phyloP scores from a whole-genome alignment of 768 basidiomycete genomes.

The Rubroboletus satanas region DNA sequence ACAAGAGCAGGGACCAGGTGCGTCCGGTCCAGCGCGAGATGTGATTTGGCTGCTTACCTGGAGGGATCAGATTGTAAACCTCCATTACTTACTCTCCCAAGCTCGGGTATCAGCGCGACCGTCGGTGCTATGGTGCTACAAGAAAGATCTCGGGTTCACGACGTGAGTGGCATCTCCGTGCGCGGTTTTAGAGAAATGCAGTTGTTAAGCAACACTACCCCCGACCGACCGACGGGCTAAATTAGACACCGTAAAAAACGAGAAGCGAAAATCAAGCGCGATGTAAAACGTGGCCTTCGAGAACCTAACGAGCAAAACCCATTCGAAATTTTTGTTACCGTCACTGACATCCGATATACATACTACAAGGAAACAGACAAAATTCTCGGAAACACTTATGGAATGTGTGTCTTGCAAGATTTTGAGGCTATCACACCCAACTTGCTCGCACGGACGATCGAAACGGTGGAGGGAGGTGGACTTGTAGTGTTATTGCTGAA shows the following conservation, averaged over 20 bases:
- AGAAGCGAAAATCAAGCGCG: constrained; percentile 94
- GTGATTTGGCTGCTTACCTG: not conserved
- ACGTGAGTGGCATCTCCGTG: constrained; percentile 48
- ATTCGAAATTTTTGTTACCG: constrained; percentile 96
- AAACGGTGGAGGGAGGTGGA: constrained; percentile 96
- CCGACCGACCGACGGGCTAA: not conserved
- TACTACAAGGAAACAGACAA: constrained; percentile 98
- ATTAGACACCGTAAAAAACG: constrained; percentile 91
- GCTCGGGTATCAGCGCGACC: constrained; percentile 84
- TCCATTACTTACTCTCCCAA: constrained; percentile 93
- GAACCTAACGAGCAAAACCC: constrained; percentile 95
- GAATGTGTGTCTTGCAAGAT: constrained; percentile 95
- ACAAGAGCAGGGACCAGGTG: constrained; percentile 89
- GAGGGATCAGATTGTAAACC: constrained; percentile 71
- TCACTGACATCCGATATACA: constrained; percentile 99
- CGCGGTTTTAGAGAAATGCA: not conserved
- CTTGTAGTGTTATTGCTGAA: constrained; percentile 85
- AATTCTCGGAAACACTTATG: constrained; percentile 95
- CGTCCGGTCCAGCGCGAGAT: constrained; percentile 15
- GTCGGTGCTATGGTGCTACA: constrained; percentile 97
- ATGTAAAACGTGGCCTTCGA: constrained; percentile 89
- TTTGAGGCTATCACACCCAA: constrained; percentile 99
- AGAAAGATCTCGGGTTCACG: constrained; percentile 96
- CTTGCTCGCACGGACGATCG: constrained; percentile 91
- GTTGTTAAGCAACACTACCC: not conserved